Percentiles rank a stretch among this genome's conserved stretches.
These are phyloP conservation scores for Deinandra increscens DNA, from an alignment of 129 eudicot genomes.

Conservation along the genomic window DNA sequence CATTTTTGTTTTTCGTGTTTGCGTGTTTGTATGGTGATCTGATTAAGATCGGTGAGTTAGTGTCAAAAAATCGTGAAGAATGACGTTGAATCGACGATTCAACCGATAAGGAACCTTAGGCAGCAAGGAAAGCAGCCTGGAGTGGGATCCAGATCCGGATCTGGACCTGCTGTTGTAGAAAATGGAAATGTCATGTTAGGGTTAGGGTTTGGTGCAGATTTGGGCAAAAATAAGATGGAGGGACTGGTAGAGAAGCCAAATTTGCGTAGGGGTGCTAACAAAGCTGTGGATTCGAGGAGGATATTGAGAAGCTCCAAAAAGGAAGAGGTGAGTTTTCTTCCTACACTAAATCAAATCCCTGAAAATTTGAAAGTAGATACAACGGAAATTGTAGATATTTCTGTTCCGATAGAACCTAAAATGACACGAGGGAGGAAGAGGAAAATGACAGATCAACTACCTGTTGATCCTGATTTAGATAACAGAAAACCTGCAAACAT, in stretches of 20 bases:
- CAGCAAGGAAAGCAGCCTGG: too few relatives aligned
- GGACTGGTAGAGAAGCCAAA: conserved; percentile 29
- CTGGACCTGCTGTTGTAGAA: conserved; percentile 18
- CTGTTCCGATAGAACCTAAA: conserved; percentile 12
- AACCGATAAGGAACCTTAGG: too few relatives aligned
- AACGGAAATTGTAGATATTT: not conserved
- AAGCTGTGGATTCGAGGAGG: conserved; percentile 30
- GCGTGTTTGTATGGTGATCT: too few relatives aligned
- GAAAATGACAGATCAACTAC: not conserved
- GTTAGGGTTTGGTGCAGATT: conserved; percentile 36
- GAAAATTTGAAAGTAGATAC: conserved; percentile 12
- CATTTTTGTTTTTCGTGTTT: too few relatives aligned
- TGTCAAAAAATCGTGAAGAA: too few relatives aligned
- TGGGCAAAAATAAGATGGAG: conserved; percentile 26
- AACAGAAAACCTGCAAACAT: not conserved
- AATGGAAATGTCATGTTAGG: conserved; percentile 27
- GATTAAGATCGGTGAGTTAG: too few relatives aligned
- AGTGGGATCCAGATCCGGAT: too few relatives aligned
- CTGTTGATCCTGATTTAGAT: conserved; percentile 12
- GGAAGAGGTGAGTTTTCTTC: conserved; percentile 9
- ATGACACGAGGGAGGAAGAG: conserved; percentile 25
- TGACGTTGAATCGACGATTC: too few relatives aligned
- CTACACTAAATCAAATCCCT: conserved; percentile 2
- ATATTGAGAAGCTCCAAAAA: conserved; percentile 41
- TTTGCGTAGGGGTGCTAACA: conserved; percentile 31